phyloP scores from a whole-genome alignment of 2,329 filamentous ascomycete species.

The Ophiognomonia clavigignenti-juglandacearum region DNA sequence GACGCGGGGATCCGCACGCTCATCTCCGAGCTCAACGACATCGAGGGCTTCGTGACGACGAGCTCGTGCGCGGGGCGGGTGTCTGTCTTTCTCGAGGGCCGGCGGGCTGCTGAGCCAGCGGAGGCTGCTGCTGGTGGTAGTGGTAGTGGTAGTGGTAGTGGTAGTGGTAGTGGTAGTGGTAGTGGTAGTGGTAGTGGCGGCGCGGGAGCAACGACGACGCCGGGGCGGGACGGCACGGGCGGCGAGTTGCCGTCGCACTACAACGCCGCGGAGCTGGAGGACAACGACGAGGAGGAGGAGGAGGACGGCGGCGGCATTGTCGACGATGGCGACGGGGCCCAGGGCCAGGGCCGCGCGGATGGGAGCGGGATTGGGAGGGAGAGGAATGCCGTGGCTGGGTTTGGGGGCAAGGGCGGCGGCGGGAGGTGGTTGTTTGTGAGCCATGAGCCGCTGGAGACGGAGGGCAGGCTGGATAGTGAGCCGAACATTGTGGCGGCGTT shows the following conservation, averaged over 20 bases:
- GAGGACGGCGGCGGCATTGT: too few species aligned
- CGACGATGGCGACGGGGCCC: not conserved
- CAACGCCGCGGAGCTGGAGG: constrained; percentile 3
- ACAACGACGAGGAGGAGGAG: too few species aligned
- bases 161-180: too few species aligned
- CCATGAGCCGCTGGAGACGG: constrained; percentile 60
- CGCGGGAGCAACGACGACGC: too few species aligned
- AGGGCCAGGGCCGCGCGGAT: constrained; percentile 18
- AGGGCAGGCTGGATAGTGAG: constrained; percentile 18
- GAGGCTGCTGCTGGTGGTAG: constrained; percentile 16
- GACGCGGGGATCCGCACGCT: constrained; percentile 73
- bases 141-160: too few species aligned
- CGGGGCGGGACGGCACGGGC: constrained; percentile 9
- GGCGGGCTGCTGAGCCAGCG: constrained; percentile 32
- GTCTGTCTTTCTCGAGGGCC: constrained; percentile 82
- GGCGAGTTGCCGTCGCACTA: constrained; percentile 18
- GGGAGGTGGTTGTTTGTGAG: constrained; percentile 85
- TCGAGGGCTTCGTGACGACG: constrained; percentile 78
- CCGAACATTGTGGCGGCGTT: constrained; percentile 20
- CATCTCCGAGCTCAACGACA: constrained; percentile 71
- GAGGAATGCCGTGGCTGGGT: constrained; percentile 44
- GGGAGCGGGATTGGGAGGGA: constrained; percentile 40
- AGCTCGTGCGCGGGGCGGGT: constrained; percentile 88
- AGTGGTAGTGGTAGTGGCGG: too few species aligned
- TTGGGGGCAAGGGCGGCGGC: constrained; percentile 81